Evolutionary conservation across 495 filamentous ascomycete species (phyloP).

Genomic region (Monascus purpureus): DNA sequence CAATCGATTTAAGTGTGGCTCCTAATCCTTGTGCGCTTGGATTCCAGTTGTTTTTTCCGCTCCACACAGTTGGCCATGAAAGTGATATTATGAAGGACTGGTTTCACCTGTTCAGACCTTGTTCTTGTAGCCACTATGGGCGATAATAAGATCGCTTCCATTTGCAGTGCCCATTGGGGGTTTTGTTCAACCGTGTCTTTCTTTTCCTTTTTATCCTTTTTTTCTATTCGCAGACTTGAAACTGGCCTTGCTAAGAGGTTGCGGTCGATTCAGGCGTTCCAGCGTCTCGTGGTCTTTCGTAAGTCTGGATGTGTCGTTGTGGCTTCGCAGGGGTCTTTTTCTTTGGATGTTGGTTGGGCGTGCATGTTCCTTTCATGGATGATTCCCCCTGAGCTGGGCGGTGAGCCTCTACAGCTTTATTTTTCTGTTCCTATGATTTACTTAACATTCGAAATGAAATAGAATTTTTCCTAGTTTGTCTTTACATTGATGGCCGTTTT

Average conservation of each 20-base stretch:
- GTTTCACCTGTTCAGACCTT: slow-evolving; percentile 4
- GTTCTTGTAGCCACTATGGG: slow-evolving; percentile 11
- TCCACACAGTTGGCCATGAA: no score
- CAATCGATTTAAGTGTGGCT: no score
- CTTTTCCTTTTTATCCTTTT: slow-evolving; percentile 2
- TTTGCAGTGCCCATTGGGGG: slow-evolving; percentile 10
- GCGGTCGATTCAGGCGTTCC: slow-evolving; percentile 3
- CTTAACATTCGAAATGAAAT: slow-evolving; percentile 1
- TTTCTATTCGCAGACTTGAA: slow-evolving; percentile 3
- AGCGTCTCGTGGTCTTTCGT: slow-evolving; percentile 2
- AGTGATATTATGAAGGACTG: not conserved
- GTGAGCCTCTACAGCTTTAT: slow-evolving; percentile 1
- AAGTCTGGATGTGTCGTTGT: slow-evolving; percentile 1
- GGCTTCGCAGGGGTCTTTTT: not conserved
- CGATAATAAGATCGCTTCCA: slow-evolving; percentile 6
- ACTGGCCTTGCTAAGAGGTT: slow-evolving; percentile 2
- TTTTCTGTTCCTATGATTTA: slow-evolving; percentile 5
- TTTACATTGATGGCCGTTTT: no score
- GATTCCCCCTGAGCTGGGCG: slow-evolving; percentile 19
- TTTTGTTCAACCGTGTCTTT: slow-evolving; percentile 9
- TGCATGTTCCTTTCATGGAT: slow-evolving; percentile 14
- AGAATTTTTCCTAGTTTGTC: no score
- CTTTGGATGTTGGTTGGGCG: slow-evolving; percentile 1
- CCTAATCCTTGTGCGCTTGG: no score
- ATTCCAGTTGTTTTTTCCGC: no score